phyloP scores from a whole-genome alignment of 192 early-diverging fungal genomes.

The Ambispora gerdemannii region DNA sequence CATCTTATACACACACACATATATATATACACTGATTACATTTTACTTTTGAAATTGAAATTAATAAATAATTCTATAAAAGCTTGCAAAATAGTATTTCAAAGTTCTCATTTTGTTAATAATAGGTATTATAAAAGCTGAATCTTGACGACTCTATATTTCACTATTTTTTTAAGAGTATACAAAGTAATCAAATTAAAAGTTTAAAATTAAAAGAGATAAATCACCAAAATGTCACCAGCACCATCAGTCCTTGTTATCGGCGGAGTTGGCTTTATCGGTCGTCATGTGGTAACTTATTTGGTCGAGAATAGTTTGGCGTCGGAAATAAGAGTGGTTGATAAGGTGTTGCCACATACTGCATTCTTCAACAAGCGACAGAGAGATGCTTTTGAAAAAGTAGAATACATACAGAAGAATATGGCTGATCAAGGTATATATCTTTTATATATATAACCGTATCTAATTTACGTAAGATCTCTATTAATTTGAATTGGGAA shows the following conservation, averaged over 20 bases:
- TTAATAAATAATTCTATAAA: no score
- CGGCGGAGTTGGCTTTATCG: conserved; percentile 84
- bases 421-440: conserved; percentile 65
- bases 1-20: no score
- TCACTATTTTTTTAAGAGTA: no score
- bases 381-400: conserved; percentile 64
- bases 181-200: no score
- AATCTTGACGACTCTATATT: no score
- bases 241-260: conserved; percentile 68
- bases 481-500: background rate
- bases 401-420: conserved; percentile 80
- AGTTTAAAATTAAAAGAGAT: no score
- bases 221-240: conserved; percentile 39
- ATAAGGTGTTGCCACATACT: conserved; percentile 81
- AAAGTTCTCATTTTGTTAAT: no score
- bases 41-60: no score
- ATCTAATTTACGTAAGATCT: background rate
- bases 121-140: no score
- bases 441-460: background rate
- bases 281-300: conserved; percentile 72
- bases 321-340: conserved; percentile 64
- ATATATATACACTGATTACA: no score
- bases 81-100: no score
- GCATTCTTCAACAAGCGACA: conserved; percentile 63
- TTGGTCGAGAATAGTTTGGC: conserved; percentile 67